These are phyloP conservation scores for Puya raimondii DNA, from an alignment of 176 grass and related monocot species.

Conservation along the genomic window DNA sequence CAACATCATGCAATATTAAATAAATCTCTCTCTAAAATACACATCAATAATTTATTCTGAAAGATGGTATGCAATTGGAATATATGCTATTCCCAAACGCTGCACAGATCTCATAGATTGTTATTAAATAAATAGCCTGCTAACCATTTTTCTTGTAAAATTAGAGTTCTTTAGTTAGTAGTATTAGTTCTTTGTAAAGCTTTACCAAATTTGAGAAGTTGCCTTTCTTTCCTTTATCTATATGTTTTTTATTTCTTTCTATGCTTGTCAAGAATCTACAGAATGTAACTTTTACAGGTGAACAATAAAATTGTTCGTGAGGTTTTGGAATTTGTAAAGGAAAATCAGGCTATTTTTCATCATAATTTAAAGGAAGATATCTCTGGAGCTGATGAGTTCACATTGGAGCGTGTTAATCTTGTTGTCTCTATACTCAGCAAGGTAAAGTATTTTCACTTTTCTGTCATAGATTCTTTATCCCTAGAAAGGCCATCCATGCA, in stretches of 20 bases:
- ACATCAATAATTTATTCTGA: no score
- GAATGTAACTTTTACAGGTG: conserved; percentile 42
- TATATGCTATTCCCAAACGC: no score
- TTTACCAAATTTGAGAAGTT: no score
- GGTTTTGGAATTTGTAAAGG: conserved; percentile 77
- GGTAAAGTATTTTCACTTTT: conserved; percentile 32
- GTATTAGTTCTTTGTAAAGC: no score
- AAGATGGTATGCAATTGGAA: no score
- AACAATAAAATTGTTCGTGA: conserved; percentile 96
- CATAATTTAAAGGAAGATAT: conserved; percentile 70
- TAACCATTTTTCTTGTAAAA: no score
- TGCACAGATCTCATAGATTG: no score
- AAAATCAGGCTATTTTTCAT: conserved; percentile 54
- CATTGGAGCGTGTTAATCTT: conserved; percentile 62
- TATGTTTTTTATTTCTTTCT: background rate
- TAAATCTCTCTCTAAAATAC: no score
- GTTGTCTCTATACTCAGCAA: conserved; percentile 88
- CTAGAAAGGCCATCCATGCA: background rate
- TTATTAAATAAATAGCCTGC: no score
- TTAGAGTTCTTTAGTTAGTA: no score
- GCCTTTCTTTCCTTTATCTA: background rate
- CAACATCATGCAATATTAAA: no score
- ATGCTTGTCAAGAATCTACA: background rate
- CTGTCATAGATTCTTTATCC: conserved; percentile 7
- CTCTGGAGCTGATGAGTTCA: conserved; percentile 49